Conservation (phyloP, 2,329 filamentous ascomycete genomes). For the Lizonia empirigonia region DNA sequence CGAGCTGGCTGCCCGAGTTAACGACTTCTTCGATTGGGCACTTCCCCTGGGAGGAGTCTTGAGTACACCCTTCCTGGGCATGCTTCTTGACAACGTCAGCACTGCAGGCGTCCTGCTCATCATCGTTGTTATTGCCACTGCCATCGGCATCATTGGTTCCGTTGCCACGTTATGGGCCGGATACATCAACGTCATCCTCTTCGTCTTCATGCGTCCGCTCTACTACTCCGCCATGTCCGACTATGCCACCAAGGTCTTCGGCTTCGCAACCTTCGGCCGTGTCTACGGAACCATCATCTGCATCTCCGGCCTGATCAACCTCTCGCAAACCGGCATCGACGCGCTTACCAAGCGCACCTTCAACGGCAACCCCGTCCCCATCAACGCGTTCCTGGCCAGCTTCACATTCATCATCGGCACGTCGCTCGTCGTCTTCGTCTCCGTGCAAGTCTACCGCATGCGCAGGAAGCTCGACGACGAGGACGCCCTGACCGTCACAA, state of each 20-base stretch:
- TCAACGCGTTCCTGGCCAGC: conserved; percentile 70
- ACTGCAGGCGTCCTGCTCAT: conserved; percentile 72
- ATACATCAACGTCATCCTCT: conserved; percentile 76
- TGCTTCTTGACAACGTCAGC: conserved; percentile 74
- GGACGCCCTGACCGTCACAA: conserved; percentile 64
- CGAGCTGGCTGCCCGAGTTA: conserved; percentile 68
- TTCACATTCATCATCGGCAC: conserved; percentile 67
- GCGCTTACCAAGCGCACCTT: conserved; percentile 75
- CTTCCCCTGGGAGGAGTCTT: conserved; percentile 79
- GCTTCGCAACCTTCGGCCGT: conserved; percentile 85
- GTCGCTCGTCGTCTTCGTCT: conserved; percentile 59
- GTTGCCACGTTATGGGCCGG: conserved; percentile 72
- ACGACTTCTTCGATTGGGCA: conserved; percentile 82
- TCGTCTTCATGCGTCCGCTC: conserved; percentile 82
- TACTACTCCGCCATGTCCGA: conserved; percentile 92
- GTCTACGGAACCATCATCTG: conserved; percentile 90
- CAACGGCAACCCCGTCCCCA: conserved; percentile 72
- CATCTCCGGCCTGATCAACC: conserved; percentile 79
- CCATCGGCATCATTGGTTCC: conserved; percentile 75
- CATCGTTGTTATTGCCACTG: conserved; percentile 71
- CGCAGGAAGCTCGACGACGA: conserved; percentile 42
- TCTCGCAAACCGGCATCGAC: conserved; percentile 79
- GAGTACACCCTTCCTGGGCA: conserved; percentile 81
- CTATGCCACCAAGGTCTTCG: conserved; percentile 88
- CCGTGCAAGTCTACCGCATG: conserved; percentile 39